Evolutionary conservation across 108 stramenopile genomes (phyloP).

Genomic region (Pseudonitzschia delicatissima): DNA sequence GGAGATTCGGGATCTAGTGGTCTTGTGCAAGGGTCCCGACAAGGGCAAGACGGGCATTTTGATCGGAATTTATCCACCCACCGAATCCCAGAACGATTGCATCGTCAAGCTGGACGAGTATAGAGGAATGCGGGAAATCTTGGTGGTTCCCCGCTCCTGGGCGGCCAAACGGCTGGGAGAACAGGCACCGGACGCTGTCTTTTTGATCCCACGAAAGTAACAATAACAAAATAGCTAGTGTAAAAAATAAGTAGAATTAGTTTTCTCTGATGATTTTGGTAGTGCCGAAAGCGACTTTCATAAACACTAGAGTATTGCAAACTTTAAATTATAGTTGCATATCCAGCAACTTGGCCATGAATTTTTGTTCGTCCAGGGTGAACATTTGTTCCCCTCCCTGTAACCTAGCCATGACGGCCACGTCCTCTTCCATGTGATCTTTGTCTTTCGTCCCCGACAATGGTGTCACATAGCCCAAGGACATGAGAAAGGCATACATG

Average conservation of each 20-base stretch:
- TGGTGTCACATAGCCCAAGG: conserved; percentile 67
- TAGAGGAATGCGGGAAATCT: conserved; percentile 78
- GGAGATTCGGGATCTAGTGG: conserved; percentile 74
- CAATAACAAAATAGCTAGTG: conserved; percentile 14
- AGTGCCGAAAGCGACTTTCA: too few species aligned
- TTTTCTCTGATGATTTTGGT: too few species aligned
- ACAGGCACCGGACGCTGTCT: conserved; percentile 88
- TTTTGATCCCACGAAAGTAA: conserved; percentile 69
- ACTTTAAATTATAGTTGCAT: conserved; percentile 20
- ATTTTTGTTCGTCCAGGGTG: conserved; percentile 27
- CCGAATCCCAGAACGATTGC: conserved; percentile 57
- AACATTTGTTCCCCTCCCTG: conserved; percentile 63
- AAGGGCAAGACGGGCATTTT: conserved; percentile 83
- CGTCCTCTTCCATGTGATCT: conserved; percentile 82
- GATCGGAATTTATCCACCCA: conserved; percentile 66
- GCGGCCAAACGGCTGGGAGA: conserved; percentile 82
- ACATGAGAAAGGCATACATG: conserved; percentile 85
- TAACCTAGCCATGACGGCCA: conserved; percentile 71
- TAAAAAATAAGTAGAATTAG: too few species aligned
- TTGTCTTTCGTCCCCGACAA: conserved; percentile 70
- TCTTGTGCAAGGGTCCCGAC: conserved; percentile 73
- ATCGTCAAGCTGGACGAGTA: conserved; percentile 78
- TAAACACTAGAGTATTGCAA: neutral
- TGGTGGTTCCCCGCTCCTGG: conserved; percentile 65
- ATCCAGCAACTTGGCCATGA: conserved; percentile 38